Percentiles rank a stretch among this genome's conserved stretches.
Conservation (phyloP, 1,139 yeast species). For the Nematodospora anomalae region DNA sequence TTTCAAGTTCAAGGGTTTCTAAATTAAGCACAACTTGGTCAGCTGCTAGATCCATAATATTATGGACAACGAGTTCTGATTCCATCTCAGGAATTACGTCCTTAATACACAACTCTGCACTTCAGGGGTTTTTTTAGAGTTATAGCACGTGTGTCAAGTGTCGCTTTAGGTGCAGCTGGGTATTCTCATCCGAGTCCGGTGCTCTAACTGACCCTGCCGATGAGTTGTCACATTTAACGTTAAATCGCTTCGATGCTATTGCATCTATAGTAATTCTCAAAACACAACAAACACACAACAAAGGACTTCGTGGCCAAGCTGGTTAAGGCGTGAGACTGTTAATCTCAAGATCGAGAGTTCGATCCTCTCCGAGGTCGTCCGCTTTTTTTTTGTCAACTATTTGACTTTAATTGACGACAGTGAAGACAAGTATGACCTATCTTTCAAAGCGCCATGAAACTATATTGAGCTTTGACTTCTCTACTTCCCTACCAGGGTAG, state of each 20-base stretch:
- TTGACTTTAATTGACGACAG: no score
- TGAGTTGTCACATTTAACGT: background rate
- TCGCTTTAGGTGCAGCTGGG: background rate
- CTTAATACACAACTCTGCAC: background rate
- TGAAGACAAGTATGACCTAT: no score
- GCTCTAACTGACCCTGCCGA: background rate
- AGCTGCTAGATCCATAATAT: background rate
- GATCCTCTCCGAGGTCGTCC: conserved; percentile 10
- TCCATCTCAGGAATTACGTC: background rate
- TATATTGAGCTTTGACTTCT: no score
- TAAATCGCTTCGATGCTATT: no score
- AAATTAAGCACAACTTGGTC: background rate
- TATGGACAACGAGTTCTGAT: background rate
- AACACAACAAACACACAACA: no score
- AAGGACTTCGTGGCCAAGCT: conserved; percentile 9
- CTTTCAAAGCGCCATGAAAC: no score
- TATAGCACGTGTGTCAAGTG: background rate
- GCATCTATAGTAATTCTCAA: no score
- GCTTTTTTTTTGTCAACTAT: conserved; percentile 1
- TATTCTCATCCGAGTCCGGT: background rate
- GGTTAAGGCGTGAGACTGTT: conserved; percentile 12
- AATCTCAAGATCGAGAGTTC: conserved; percentile 11
- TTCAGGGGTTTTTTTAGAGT: background rate
- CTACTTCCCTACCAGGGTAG: no score
- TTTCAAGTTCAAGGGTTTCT: background rate